These are phyloP conservation scores for Telfairia occidentalis DNA, from an alignment of 331 rosid species.

Conservation along the genomic window DNA sequence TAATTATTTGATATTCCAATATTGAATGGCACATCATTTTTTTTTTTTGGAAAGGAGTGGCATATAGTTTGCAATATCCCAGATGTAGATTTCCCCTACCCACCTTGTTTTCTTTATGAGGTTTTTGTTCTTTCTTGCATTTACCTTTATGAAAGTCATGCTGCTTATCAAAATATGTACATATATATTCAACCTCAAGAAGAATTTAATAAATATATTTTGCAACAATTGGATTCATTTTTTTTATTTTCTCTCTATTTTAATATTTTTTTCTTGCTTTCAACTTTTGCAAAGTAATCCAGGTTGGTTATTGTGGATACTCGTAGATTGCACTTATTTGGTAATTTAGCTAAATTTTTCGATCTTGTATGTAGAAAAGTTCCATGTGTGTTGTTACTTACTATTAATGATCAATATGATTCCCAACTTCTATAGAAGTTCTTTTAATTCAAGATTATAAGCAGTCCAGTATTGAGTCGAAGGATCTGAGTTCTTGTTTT, in stretches of 20 bases:
- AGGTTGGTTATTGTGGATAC: not conserved
- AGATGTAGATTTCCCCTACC: not conserved
- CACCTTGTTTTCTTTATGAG: not conserved
- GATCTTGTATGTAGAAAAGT: not conserved
- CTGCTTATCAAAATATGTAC: not conserved
- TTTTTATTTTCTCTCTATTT: not conserved
- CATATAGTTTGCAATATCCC: not conserved
- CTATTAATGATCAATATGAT: not conserved
- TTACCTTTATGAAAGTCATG: not conserved
- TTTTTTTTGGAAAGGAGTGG: not conserved
- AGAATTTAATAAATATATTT: not conserved
- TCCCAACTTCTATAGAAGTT: not conserved
- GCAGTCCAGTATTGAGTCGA: not conserved
- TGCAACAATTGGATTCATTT: not conserved
- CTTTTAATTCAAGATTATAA: not conserved
- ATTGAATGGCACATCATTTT: not conserved
- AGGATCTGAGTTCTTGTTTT: not conserved
- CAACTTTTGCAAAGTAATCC: not conserved
- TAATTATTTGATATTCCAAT: not conserved
- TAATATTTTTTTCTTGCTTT: not conserved
- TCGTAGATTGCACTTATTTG: not conserved
- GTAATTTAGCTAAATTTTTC: not conserved
- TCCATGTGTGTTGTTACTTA: not conserved
- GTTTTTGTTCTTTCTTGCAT: not conserved
- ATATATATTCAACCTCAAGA: not conserved